Conservation (phyloP, 176 grass and related monocot species). For the Elaeis guineensis region DNA sequence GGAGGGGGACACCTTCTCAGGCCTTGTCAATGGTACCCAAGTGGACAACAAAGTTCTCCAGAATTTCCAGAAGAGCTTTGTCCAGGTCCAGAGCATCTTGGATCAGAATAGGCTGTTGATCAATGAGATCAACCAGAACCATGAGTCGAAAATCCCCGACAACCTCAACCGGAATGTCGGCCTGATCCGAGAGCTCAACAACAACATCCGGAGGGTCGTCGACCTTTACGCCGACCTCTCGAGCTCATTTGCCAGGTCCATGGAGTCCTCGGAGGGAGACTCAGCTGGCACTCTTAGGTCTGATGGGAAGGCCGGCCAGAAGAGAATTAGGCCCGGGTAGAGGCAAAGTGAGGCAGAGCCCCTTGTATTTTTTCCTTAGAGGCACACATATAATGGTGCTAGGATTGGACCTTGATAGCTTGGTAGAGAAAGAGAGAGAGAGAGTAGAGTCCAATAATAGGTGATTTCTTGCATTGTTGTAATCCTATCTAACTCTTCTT, state of each 20-base stretch:
- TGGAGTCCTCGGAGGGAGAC: conserved; percentile 61
- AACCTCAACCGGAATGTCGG: conserved; percentile 65
- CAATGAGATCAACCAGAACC: conserved; percentile 84
- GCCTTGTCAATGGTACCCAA: conserved; percentile 26
- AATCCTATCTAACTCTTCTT: no score
- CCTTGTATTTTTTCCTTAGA: not conserved
- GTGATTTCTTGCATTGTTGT: no score
- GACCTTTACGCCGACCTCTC: conserved; percentile 69
- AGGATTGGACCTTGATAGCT: no score
- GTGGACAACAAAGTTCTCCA: conserved; percentile 51
- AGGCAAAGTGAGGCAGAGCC: no score
- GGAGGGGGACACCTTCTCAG: conserved; percentile 61
- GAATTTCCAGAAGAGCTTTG: conserved; percentile 84
- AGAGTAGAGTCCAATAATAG: no score
- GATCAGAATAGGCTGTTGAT: conserved; percentile 76
- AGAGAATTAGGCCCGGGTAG: conserved; percentile 37
- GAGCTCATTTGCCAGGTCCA: conserved; percentile 38
- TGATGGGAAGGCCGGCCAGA: conserved; percentile 26
- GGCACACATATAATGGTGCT: not conserved
- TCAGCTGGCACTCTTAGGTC: conserved; percentile 20
- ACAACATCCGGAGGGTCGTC: conserved; percentile 70
- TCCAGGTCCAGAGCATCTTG: conserved; percentile 74
- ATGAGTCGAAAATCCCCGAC: conserved; percentile 49
- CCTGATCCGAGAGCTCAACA: conserved; percentile 77
- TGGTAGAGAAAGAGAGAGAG: no score